Evolutionary conservation across 2,329 filamentous ascomycete species (phyloP).

Genomic region (Aspergillus sp.): DNA sequence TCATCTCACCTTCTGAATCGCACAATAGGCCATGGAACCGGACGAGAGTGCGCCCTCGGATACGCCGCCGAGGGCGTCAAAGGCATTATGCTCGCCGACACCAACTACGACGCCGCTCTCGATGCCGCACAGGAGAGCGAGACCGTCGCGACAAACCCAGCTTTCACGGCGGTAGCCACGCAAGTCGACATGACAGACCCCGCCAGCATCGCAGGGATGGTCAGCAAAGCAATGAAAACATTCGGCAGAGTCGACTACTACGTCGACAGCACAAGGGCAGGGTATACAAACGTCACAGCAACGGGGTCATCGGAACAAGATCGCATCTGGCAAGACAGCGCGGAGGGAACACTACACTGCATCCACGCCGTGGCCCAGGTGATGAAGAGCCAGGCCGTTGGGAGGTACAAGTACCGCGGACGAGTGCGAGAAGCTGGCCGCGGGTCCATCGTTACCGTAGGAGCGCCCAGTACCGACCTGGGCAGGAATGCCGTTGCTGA

Average conservation of each 20-base stretch:
- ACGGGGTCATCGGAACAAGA: constrained; percentile 17
- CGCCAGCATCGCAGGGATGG: constrained; percentile 23
- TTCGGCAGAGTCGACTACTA: constrained; percentile 28
- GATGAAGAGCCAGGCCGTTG: constrained; percentile 23
- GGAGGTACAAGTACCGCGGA: constrained; percentile 37
- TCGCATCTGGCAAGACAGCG: constrained; percentile 38
- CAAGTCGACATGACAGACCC: constrained; percentile 26
- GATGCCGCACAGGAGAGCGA: constrained; percentile 24
- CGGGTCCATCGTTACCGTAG: constrained; percentile 41
- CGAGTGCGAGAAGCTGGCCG: constrained; percentile 20
- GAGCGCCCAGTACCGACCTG: constrained; percentile 23
- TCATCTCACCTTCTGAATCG: too few species aligned
- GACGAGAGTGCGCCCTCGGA: constrained; percentile 13
- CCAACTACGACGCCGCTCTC: constrained; percentile 18
- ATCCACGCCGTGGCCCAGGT: constrained; percentile 30
- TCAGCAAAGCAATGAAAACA: constrained; percentile 15
- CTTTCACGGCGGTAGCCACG: constrained; percentile 21
- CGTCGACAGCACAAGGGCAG: constrained; percentile 24
- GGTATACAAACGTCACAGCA: neutral
- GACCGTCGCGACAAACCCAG: constrained; percentile 22
- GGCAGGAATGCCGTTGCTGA: constrained; percentile 39
- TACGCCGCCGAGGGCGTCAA: constrained; percentile 21
- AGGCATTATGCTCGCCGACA: constrained; percentile 27
- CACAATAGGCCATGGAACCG: constrained; percentile 11
- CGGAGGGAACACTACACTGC: constrained; percentile 39